Evolutionary conservation across 83 land plant genomes (phyloP), one percentile per base, ranked within the genome.

Genomic region (Picea abies): DNA sequence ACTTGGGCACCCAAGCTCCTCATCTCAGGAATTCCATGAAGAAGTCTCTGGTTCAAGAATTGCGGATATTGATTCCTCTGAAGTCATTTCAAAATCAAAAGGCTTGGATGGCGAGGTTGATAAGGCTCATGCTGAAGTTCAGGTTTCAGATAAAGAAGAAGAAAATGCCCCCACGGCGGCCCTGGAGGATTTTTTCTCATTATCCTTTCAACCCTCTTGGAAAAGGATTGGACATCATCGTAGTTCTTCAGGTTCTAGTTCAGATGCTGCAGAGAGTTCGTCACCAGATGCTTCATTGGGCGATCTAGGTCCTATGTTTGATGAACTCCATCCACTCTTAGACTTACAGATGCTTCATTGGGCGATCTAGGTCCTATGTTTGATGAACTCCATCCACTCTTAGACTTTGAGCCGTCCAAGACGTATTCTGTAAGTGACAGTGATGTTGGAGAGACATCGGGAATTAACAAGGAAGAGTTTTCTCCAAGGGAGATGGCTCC

Each of bases 231-330:
- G 83, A 16, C 83, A 47, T 29, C 84, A 79, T 70, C 82, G 81
- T 73, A 85, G 76, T 16, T 76, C 84, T 47, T 82, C 80, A 32
- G 90, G 85, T 80, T 91, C 91, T 73, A 86, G 78, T 25, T 93
- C 95, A 49, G 91, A 88, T 82, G 69, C 79, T 1, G 86, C 85
- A 11, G 91, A 89, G 76, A 88, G 91, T 80, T 83, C 89, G 0
- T 93, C 93, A 26, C 88, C 95, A 7, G 95, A 93, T 86, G 91
- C 91, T 73, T 93, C 95, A 58, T 83, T 93, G 91, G 86, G 89
- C 73, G 89, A 91, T 56, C 84, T 91, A 3, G 84, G 86, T 35
- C 91, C 93, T 3, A 84, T 93, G 95, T 91, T 91, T 75, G 90
- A 93, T 83, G 93, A 93, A 84, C 89, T 91, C 60, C 89, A 93